Percentiles rank a stretch among this genome's conserved stretches.
These are phyloP conservation scores for Backusella parvicylindrica DNA, from an alignment of 192 early-diverging fungal species.

Conservation along the genomic window DNA sequence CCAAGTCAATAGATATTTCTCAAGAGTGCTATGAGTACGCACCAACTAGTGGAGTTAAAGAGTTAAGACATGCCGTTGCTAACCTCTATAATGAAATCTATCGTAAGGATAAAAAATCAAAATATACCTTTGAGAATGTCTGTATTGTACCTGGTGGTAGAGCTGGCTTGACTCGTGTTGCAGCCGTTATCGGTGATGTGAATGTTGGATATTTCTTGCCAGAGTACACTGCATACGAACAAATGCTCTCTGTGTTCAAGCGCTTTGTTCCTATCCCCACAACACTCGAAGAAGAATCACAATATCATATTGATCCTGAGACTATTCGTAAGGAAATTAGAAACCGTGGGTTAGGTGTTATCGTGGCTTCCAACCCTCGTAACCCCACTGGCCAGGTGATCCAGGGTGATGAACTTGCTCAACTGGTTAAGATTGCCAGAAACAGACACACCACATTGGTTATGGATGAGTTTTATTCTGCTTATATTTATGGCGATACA, in stretches of 20 bases:
- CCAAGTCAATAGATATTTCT: conserved; percentile 9
- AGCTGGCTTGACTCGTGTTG: conserved; percentile 50
- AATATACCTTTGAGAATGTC: conserved; percentile 49
- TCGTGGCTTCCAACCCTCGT: conserved; percentile 46
- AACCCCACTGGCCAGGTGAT: conserved; percentile 52
- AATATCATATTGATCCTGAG: conserved; percentile 41
- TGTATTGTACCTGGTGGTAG: conserved; percentile 54
- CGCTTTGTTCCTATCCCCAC: conserved; percentile 52
- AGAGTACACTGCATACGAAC: conserved; percentile 40
- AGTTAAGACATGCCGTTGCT: conserved; percentile 41
- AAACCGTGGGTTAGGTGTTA: conserved; percentile 40
- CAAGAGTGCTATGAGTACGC: conserved; percentile 32
- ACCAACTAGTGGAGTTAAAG: conserved; percentile 40
- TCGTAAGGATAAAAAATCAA: conserved; percentile 34
- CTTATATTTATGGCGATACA: conserved; percentile 43
- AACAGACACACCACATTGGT: conserved; percentile 42
- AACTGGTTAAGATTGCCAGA: conserved; percentile 40
- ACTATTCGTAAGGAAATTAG: conserved; percentile 41
- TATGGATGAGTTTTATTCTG: conserved; percentile 52
- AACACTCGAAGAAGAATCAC: conserved; percentile 36
- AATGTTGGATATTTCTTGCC: conserved; percentile 54
- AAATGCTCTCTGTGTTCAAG: conserved; percentile 40
- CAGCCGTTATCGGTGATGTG: conserved; percentile 42
- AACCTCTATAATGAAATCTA: conserved; percentile 47
- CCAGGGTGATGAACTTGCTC: conserved; percentile 38